Evolutionary conservation across 169 alveolate species (phyloP).

Genomic region (Eimeria falciformis): DNA sequence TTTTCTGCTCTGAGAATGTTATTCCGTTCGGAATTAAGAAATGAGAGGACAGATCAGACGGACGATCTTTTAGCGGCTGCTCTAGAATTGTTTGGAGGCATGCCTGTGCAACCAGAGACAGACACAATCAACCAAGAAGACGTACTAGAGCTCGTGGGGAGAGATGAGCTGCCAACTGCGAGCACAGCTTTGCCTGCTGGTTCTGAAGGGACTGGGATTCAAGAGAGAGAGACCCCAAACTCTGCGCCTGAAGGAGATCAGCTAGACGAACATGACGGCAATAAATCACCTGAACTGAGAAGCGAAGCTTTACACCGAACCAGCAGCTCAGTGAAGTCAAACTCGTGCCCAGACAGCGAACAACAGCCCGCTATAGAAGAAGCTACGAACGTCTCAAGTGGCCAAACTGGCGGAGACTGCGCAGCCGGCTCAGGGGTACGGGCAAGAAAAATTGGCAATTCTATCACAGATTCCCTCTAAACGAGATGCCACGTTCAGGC

Average conservation of each 20-base stretch:
- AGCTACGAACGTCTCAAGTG: not conserved
- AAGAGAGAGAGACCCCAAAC: constrained; percentile 19
- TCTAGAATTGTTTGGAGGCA: constrained; percentile 11
- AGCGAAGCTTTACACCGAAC: not conserved
- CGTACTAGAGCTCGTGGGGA: not conserved
- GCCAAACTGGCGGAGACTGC: not conserved
- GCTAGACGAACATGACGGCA: constrained; percentile 18
- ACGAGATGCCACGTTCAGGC: too few species aligned
- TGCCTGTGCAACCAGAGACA: not conserved
- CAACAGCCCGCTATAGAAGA: constrained; percentile 3
- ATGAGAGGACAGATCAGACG: not conserved
- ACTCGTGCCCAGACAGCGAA: not conserved
- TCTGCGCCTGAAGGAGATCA: constrained; percentile 17
- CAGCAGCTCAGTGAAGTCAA: not conserved
- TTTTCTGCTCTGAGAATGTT: constrained; percentile 34
- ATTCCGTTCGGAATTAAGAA: constrained; percentile 28
- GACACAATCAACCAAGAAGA: not conserved
- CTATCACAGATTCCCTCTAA: too few species aligned
- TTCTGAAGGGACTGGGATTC: constrained; percentile 31
- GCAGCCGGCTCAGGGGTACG: too few species aligned
- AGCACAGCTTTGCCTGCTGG: constrained; percentile 38
- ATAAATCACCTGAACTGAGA: not conserved
- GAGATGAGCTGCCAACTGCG: not conserved
- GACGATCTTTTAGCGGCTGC: constrained; percentile 25
- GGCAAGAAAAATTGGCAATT: too few species aligned